Base-by-base conservation (phyloP, 2,329 filamentous ascomycete species). In the Claviceps citrina region DNA sequence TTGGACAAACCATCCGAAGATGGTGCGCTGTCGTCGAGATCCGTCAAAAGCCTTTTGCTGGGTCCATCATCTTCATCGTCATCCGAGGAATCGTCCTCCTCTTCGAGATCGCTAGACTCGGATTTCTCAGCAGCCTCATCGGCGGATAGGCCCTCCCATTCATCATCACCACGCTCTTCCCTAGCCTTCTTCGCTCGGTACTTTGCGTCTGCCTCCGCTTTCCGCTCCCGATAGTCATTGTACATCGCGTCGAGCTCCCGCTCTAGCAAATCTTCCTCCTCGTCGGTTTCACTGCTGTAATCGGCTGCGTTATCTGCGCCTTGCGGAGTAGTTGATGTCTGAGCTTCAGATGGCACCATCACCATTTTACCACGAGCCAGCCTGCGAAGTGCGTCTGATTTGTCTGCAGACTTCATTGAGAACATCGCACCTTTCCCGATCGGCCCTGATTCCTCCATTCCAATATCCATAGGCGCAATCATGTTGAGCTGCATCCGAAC, bases 401-500 rank as follows among this genome's bases (percentile, higher is more conserved):
- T 82, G 55, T 95, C 84, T 33, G 93, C 72, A 7, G 76, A 66
- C 58, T 86, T 93, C 35, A 96, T 70, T 3, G 76, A 76, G 57
- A 98, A 98, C 67, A 94, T 91, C 22, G 83, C 69, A 34, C 85
- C 83, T 31, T 85, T 78, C 19, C 84, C 87, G 37, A 74, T 67
- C 0, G 84, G 82, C 0, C 84, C 84, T 19, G 73, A 64, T 60
- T 91, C 85, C 55, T 94, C 91, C 64, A 93, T 74, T 53, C 91
- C 91, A 46, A 98, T 94, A 47, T 98, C 91, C 69, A 85, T 91
- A 7, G 91, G 91, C 1, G 86, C 83, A 2, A 80, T 81, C 91
- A 98, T 98, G 63, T 95, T 81, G 66, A 98, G 77, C 60, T 98
- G 91, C 81, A 98, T 81, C 26, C 91, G 78, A n/a, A 93, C 71